Evolutionary conservation across 2,329 filamentous ascomycete genomes (phyloP).

Genomic region (Microsporum canis): DNA sequence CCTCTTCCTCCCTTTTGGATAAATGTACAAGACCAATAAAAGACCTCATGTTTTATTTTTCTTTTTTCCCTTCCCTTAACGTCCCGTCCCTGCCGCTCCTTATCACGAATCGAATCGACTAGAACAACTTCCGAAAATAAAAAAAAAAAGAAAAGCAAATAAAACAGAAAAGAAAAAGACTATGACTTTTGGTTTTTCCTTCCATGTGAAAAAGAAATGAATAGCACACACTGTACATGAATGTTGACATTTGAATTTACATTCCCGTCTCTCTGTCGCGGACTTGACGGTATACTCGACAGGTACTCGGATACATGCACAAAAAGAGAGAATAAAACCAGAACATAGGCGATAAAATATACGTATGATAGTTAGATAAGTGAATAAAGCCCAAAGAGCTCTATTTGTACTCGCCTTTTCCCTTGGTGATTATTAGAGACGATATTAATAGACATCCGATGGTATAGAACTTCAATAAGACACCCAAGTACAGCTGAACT

Average conservation of each 20-base stretch:
- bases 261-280: not conserved
- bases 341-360: not conserved
- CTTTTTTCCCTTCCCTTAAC: not conserved
- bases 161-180: not conserved
- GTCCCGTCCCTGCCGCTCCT: not conserved
- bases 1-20: not conserved
- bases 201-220: not conserved
- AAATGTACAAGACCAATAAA: conserved; percentile 3
- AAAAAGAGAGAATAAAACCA: not conserved
- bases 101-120: not conserved
- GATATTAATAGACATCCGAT: not conserved
- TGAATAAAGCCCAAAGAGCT: not conserved
- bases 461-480: too few species aligned
- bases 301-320: not conserved
- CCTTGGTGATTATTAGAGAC: not conserved
- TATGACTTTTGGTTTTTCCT: not conserved
- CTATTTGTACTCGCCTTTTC: not conserved
- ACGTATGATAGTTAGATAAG: not conserved
- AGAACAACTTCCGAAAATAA: not conserved
- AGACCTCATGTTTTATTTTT: not conserved
- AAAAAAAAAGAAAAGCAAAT: not conserved
- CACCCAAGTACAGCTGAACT: too few species aligned
- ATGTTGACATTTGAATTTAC: not conserved
- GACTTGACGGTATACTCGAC: not conserved
- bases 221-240: not conserved